These are phyloP conservation scores for Diaporthe sp. DNA, from an alignment of 2,329 filamentous ascomycete genomes.

Conservation along the genomic window DNA sequence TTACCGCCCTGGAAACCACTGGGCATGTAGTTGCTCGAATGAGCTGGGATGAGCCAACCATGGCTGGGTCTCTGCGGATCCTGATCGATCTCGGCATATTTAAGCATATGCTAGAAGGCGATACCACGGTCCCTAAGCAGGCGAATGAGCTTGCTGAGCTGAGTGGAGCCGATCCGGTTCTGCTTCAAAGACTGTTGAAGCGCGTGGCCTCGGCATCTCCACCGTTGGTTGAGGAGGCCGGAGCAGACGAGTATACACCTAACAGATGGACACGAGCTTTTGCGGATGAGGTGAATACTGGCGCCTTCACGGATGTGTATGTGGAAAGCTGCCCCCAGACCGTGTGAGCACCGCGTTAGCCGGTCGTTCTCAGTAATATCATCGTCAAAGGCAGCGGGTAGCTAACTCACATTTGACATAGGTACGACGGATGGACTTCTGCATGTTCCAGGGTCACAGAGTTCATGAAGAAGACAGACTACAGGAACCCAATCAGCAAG, in stretches of 20 bases:
- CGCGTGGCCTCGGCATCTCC: slow-evolving; percentile 9
- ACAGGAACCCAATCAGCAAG: background rate
- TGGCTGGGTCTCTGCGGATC: background rate
- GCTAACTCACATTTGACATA: background rate
- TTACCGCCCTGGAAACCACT: slow-evolving; percentile 8
- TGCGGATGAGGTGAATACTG: slow-evolving; percentile 3
- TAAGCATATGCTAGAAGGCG: background rate
- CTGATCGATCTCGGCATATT: slow-evolving; percentile 12
- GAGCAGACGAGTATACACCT: background rate
- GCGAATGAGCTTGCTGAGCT: background rate
- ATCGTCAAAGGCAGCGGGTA: background rate
- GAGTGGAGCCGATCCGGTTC: background rate
- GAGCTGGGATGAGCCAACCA: slow-evolving; percentile 10
- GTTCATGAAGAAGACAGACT: slow-evolving; percentile 1
- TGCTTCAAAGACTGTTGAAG: slow-evolving; percentile 3
- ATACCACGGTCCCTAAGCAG: background rate
- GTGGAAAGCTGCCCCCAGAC: background rate
- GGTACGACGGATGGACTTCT: slow-evolving; percentile 5
- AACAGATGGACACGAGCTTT: slow-evolving; percentile 16
- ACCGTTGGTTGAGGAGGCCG: slow-evolving; percentile 14
- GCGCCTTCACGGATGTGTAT: slow-evolving; percentile 11
- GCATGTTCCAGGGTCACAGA: background rate
- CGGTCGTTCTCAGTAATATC: background rate
- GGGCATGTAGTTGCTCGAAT: slow-evolving; percentile 16
- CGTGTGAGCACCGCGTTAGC: background rate